Evolutionary conservation across 345 rosid genomes (phyloP).

Genomic region (Sapria himalayana): DNA sequence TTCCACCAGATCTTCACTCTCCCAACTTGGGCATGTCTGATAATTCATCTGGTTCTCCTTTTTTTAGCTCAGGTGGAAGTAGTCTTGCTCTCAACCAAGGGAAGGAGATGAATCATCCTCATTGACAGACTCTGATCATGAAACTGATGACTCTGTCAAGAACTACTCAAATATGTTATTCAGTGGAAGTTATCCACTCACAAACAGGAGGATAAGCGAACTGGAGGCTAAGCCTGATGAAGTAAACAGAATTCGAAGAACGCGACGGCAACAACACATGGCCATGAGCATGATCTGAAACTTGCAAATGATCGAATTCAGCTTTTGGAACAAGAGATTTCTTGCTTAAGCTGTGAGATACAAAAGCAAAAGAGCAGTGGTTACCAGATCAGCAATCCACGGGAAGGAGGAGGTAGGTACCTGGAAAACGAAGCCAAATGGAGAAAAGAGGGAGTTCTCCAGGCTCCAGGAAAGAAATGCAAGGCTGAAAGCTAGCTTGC

Average conservation of each 20-base stretch:
- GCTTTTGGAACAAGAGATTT: conserved; percentile 30
- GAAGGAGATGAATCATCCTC: conserved; percentile 58
- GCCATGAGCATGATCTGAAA: conserved; percentile 37
- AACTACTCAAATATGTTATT: conserved; percentile 28
- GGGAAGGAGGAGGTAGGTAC: conserved; percentile 26
- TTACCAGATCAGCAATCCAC: conserved; percentile 25
- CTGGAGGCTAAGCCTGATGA: conserved; percentile 44
- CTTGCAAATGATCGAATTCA: conserved; percentile 28
- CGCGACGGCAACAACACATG: conserved; percentile 12
- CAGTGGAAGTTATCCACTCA: conserved; percentile 24
- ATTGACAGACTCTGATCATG: conserved; percentile 41
- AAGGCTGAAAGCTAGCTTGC: conserved; percentile 34
- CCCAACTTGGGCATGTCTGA: conserved; percentile 36
- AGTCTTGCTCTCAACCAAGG: conserved; percentile 28
- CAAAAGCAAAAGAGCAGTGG: conserved; percentile 16
- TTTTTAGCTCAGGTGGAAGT: conserved; percentile 39
- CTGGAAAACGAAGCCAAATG: conserved; percentile 28
- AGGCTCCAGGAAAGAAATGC: conserved; percentile 39
- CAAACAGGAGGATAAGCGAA: conserved; percentile 24
- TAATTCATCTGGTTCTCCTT: conserved; percentile 15
- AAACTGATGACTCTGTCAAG: conserved; percentile 51
- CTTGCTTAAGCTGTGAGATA: conserved; percentile 28
- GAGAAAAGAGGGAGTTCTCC: conserved; percentile 29
- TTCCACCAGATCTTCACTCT: conserved; percentile 33
- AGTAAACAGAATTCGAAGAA: conserved; percentile 22